Percentiles rank a stretch among this genome's conserved stretches.
Evolutionary conservation across 768 basidiomycete genomes (phyloP).

Genomic region (Roridomyces roridus): DNA sequence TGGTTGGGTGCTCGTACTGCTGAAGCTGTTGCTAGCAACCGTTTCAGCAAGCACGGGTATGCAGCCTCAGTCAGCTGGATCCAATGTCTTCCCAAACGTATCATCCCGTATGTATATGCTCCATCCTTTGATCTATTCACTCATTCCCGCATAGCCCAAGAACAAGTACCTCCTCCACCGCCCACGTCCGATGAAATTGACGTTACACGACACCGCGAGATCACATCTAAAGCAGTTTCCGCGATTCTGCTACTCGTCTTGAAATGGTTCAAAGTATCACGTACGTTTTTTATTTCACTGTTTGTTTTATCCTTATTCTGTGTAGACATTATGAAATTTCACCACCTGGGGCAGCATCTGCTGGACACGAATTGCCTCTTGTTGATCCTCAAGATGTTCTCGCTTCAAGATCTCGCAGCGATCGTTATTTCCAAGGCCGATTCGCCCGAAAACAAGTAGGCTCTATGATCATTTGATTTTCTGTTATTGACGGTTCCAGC

Average conservation of each 20-base stretch:
- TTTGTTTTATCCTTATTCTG: background rate
- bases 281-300: conserved; percentile 54
- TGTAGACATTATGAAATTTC: conserved; percentile 96
- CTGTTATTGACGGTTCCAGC: conserved; percentile 47
- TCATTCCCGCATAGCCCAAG: conserved; percentile 53
- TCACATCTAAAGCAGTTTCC: conserved; percentile 96
- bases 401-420: conserved; percentile 88
- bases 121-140: background rate
- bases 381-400: conserved; percentile 96
- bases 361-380: conserved; percentile 95
- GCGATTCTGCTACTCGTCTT: conserved; percentile 88
- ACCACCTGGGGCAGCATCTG: conserved; percentile 94
- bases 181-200: conserved; percentile 91
- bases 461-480: background rate
- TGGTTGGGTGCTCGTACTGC: conserved; percentile 89
- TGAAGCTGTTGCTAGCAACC: conserved; percentile 92
- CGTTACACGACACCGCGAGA: conserved; percentile 93
- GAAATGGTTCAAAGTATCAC: conserved; percentile 99
- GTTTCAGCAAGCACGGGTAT: conserved; percentile 80
- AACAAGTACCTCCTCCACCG: conserved; percentile 67
- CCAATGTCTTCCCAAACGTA: conserved; percentile 74
- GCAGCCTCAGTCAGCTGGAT: conserved; percentile 68
- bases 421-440: conserved; percentile 91
- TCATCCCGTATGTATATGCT: conserved; percentile 56
- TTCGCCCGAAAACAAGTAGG: conserved; percentile 82